Conservation (phyloP, 2,329 filamentous ascomycete genomes). For the Grosmannia penicillata region DNA sequence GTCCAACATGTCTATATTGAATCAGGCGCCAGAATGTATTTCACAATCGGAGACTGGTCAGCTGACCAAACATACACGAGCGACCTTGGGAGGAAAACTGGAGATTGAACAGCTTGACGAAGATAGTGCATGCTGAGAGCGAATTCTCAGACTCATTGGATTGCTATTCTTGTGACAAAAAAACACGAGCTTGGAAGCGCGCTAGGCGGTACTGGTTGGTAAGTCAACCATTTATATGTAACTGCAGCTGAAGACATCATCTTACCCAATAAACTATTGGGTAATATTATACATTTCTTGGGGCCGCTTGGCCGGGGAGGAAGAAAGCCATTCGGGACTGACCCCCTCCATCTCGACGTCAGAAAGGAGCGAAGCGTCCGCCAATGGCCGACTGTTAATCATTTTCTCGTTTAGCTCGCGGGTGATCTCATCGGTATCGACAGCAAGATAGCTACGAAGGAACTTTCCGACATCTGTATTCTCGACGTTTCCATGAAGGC, state of each 20-base stretch:
- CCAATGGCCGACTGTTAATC: not conserved
- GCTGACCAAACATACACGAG: constrained; percentile 13
- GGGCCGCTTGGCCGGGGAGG: no score
- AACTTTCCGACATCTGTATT: constrained; percentile 88
- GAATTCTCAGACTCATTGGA: constrained; percentile 21
- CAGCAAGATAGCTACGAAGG: constrained; percentile 59
- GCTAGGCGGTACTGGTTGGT: no score
- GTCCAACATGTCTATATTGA: constrained; percentile 19
- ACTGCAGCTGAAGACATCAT: not conserved
- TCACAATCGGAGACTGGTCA: constrained; percentile 12
- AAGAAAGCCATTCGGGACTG: not conserved
- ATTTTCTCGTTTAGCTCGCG: constrained; percentile 48
- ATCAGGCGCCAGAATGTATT: constrained; percentile 18
- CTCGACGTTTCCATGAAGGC: constrained; percentile 74
- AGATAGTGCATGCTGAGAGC: constrained; percentile 18
- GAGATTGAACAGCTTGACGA: constrained; percentile 22
- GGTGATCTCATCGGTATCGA: constrained; percentile 69
- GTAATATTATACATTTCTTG: no score
- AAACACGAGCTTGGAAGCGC: no score
- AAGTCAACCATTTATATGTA: not conserved
- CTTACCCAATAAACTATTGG: not conserved
- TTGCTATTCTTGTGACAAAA: no score
- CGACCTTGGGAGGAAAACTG: constrained; percentile 17
- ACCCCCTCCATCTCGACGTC: constrained; percentile 5
- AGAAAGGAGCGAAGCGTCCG: not conserved